Percentiles rank a stretch among this genome's conserved stretches.
These are phyloP conservation scores for Aspergillus niger DNA, from an alignment of 2,329 filamentous ascomycete species.

Conservation along the genomic window DNA sequence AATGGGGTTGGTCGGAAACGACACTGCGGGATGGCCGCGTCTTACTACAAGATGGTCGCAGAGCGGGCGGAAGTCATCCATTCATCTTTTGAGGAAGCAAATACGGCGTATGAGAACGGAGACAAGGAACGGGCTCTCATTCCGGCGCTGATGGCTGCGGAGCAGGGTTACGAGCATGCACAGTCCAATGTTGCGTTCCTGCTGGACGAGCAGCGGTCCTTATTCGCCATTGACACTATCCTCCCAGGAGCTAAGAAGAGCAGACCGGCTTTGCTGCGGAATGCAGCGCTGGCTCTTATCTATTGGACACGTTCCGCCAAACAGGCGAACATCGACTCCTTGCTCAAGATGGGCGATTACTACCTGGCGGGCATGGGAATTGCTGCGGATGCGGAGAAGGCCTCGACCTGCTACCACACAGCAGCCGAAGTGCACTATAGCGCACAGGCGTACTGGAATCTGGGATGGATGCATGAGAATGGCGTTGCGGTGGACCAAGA, in stretches of 20 bases:
- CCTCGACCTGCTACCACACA: conserved; percentile 87
- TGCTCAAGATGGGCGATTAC: conserved; percentile 98
- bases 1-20: conserved; percentile 78
- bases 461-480: conserved; percentile 99
- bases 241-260: conserved; percentile 50
- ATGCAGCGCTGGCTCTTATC: conserved; percentile 72
- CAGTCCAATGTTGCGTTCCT: conserved; percentile 90
- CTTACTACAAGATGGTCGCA: conserved; percentile 79
- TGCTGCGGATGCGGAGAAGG: conserved; percentile 73
- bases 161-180: conserved; percentile 86
- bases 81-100: conserved; percentile 80
- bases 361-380: conserved; percentile 83
- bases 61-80: conserved; percentile 72
- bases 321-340: conserved; percentile 87
- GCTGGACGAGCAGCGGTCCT: conserved; percentile 71
- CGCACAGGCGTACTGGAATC: conserved; percentile 93
- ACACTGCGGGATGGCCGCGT: conserved; percentile 73
- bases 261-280: conserved; percentile 52
- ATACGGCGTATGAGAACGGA: conserved; percentile 75
- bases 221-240: conserved; percentile 59
- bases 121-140: conserved; percentile 79
- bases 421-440: conserved; percentile 90
- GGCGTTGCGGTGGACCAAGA: conserved; percentile 90
- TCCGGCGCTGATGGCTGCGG: conserved; percentile 81
- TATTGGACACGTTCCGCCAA: conserved; percentile 95